Conservation (phyloP, 2,329 filamentous ascomycete genomes). For the Ophiostoma pallidulum region DNA sequence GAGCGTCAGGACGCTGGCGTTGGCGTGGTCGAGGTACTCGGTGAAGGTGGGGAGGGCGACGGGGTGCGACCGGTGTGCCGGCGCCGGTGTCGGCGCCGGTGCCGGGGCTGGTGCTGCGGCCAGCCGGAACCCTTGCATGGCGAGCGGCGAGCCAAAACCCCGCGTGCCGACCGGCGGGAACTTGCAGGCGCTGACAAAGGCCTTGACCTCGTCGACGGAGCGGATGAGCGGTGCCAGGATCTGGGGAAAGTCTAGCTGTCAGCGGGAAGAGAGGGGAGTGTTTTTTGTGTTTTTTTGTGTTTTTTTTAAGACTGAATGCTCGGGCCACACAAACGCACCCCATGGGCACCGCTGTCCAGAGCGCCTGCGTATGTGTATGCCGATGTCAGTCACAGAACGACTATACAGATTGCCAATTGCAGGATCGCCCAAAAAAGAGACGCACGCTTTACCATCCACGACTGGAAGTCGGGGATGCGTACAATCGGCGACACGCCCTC, state of each 20-base stretch:
- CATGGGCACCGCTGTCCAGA: conserved; percentile 48
- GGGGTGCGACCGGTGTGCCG: too few relatives aligned
- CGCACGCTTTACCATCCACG: conserved; percentile 47
- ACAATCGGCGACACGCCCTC: conserved; percentile 46
- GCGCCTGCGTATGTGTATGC: too few relatives aligned
- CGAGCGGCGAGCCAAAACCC: conserved; percentile 47
- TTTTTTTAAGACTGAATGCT: too few relatives aligned
- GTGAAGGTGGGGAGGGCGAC: conserved; percentile 34
- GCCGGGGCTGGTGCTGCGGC: too few relatives aligned
- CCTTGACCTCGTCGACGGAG: conserved; percentile 41
- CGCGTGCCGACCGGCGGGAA: conserved; percentile 46
- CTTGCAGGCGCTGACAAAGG: conserved; percentile 42
- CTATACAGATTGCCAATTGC: background rate
- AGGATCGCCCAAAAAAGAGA: background rate
- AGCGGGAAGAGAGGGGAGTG: background rate
- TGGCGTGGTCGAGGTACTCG: conserved; percentile 48
- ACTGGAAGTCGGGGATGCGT: conserved; percentile 47
- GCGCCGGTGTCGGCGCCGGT: too few relatives aligned
- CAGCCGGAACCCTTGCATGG: conserved; percentile 37
- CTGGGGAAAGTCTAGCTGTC: conserved; percentile 21
- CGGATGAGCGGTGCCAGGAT: conserved; percentile 45
- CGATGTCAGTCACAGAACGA: conserved; percentile 17
- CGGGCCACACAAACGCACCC: too few relatives aligned
- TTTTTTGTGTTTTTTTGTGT: too few relatives aligned
- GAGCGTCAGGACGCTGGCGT: conserved; percentile 50